These are phyloP conservation scores for Mrakia hoshinonis DNA, from an alignment of 768 basidiomycete species.

Conservation along the genomic window DNA sequence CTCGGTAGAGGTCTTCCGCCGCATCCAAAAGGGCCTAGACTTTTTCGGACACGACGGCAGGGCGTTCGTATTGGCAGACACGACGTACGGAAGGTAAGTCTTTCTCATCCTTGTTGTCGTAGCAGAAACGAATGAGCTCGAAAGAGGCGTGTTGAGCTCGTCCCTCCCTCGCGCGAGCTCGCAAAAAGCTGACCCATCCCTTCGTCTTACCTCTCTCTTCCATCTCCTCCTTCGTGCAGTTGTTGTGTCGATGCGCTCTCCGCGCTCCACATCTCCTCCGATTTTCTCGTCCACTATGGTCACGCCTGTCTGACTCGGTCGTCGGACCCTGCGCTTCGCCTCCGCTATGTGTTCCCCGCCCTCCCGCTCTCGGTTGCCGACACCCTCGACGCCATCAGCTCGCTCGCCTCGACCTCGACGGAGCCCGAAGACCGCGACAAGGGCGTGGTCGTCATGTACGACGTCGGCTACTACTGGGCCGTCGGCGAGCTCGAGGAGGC, in stretches of 20 bases:
- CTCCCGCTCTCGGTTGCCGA: slow-evolving; percentile 39
- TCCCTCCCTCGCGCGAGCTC: background rate
- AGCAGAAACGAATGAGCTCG: background rate
- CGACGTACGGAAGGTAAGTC: slow-evolving; percentile 85
- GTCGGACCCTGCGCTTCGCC: slow-evolving; percentile 24
- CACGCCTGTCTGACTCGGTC: slow-evolving; percentile 75
- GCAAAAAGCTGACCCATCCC: slow-evolving; percentile 8
- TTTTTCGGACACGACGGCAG: slow-evolving; percentile 42
- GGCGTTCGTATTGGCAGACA: slow-evolving; percentile 87
- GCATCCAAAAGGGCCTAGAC: slow-evolving; percentile 42
- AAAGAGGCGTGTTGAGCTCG: too few relatives aligned
- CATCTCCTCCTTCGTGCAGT: slow-evolving; percentile 43
- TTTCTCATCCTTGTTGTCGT: background rate
- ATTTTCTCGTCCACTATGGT: slow-evolving; percentile 87
- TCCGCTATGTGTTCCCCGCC: slow-evolving; percentile 70
- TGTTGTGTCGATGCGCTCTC: slow-evolving; percentile 97
- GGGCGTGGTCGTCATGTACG: slow-evolving; percentile 57
- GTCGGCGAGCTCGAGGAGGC: slow-evolving; percentile 14
- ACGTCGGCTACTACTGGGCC: slow-evolving; percentile 65
- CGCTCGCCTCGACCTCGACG: background rate
- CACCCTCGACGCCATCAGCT: slow-evolving; percentile 15
- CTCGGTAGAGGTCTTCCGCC: slow-evolving; percentile 71
- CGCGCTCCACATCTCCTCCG: slow-evolving; percentile 85
- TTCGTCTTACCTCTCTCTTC: background rate
- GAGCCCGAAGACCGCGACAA: slow-evolving; percentile 24